phyloP scores from a whole-genome alignment of 331 rosid species.

The Malus hybrid region DNA sequence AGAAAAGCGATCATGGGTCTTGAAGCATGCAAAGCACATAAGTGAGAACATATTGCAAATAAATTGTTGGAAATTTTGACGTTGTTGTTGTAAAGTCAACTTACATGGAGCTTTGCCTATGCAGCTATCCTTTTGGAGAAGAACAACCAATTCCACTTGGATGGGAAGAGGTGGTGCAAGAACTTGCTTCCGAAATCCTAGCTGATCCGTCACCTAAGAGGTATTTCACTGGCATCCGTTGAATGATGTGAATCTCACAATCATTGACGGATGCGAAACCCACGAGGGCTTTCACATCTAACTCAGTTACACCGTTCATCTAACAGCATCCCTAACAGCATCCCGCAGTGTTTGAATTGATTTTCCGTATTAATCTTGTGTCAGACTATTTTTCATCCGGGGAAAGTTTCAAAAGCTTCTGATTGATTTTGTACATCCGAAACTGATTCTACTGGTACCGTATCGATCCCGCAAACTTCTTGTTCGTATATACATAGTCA shows the following conservation, averaged over 20 bases:
- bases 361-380: not conserved
- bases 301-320: not conserved
- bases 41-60: slow-evolving; percentile 31
- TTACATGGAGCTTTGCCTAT: slow-evolving; percentile 15
- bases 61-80: not conserved
- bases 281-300: too few relatives aligned
- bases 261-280: too few relatives aligned
- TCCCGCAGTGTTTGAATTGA: not conserved
- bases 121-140: slow-evolving; percentile 79
- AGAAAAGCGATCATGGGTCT: slow-evolving; percentile 86
- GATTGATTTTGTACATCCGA: slow-evolving; percentile 65
- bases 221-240: slow-evolving; percentile 15
- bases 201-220: slow-evolving; percentile 61
- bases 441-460: slow-evolving; percentile 67
- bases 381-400: slow-evolving; percentile 47
- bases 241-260: not conserved
- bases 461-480: not conserved
- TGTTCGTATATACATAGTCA: not conserved
- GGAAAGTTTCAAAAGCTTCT: slow-evolving; percentile 83
- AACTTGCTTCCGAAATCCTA: slow-evolving; percentile 65
- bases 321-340: not conserved
- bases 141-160: slow-evolving; percentile 80
- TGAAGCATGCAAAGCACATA: slow-evolving; percentile 89
- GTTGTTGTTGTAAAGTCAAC: not conserved
- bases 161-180: slow-evolving; percentile 69